Evolutionary conservation across 2,329 filamentous ascomycete species (phyloP), one percentile per base, ranked within the genome.

Genomic region (Juglanconis sp.): DNA sequence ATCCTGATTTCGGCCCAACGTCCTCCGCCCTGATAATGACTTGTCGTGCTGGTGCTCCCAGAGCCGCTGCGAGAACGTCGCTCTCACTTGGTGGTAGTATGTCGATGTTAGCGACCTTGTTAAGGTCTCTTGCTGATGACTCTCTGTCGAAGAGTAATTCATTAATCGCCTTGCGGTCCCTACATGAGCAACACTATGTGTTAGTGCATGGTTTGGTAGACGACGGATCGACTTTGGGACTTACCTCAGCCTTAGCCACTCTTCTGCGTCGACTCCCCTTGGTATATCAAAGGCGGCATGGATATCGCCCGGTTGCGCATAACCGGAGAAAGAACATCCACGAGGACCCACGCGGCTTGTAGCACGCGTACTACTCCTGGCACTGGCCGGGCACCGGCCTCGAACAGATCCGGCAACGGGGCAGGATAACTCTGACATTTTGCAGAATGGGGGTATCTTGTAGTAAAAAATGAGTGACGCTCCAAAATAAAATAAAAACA

Each of bases 31-130:
- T 71, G 31, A 81, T 68, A 59, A 84, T 78, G 4, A 84, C 81
- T 65, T 83, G 81, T 10, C 81, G 76, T 30, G 80, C 81, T 1
- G 81, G 81, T 0, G 81, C 81, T 1, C 81, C 81, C 5, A 84
- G 73, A 1, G 81, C 81, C 5, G 81, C 74, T 13, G 81, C 81
- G 1, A 83, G 72, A 4, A 83, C 68, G 54, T 82, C 78, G 35
- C 77, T 74, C 57, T 82, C 80, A 55, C 72, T 72, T 3, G 75
- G 76, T 48, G 78, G 80, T 15, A 83, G 73, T 5, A 72, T 69
- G 64, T 83, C 81, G 36, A 83, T 74, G 60, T 79, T 78, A 58
- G 77, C 79, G 38, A 76, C 75, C 36, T 67, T 70, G 34, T 70
- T 69, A 30, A 78, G 71, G 36, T 77, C 72, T 32, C 76, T 67